Conservation (phyloP, 2,329 filamentous ascomycete species). For the Chalara sp. region DNA sequence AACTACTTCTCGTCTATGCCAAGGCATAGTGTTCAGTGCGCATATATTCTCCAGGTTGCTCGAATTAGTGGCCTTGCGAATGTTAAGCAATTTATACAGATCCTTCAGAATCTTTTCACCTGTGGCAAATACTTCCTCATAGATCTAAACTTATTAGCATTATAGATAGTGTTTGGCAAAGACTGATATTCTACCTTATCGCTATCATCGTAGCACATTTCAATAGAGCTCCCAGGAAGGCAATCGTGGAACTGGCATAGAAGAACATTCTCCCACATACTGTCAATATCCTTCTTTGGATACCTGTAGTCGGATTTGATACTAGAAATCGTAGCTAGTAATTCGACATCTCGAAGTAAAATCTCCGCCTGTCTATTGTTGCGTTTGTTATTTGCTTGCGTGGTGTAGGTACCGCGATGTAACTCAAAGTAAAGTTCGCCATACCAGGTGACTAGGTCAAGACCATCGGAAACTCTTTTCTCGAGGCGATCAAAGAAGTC, state of each 20-base stretch:
- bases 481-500: conserved; percentile 88
- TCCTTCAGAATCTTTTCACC: conserved; percentile 67
- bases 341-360: conserved; percentile 80
- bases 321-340: conserved; percentile 78
- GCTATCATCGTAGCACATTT: conserved; percentile 97
- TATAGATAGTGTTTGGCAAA: not conserved
- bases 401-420: conserved; percentile 94
- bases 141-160: conserved; percentile 49
- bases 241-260: conserved; percentile 98
- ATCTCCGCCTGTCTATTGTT: conserved; percentile 86
- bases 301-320: conserved; percentile 73
- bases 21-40: conserved; percentile 81
- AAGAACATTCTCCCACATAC: conserved; percentile 89
- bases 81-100: conserved; percentile 60
- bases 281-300: conserved; percentile 87
- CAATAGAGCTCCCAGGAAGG: conserved; percentile 87
- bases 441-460: conserved; percentile 88
- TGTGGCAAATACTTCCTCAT: conserved; percentile 73
- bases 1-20: conserved; percentile 71
- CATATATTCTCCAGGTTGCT: conserved; percentile 42
- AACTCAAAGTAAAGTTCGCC: conserved; percentile 97
- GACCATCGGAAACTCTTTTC: conserved; percentile 55
- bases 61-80: conserved; percentile 40
- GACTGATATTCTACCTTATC: conserved; percentile 52
- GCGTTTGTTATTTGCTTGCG: conserved; percentile 93